Conservation (phyloP, 805 yeast species). For the Saccharomyces paradoxus region DNA sequence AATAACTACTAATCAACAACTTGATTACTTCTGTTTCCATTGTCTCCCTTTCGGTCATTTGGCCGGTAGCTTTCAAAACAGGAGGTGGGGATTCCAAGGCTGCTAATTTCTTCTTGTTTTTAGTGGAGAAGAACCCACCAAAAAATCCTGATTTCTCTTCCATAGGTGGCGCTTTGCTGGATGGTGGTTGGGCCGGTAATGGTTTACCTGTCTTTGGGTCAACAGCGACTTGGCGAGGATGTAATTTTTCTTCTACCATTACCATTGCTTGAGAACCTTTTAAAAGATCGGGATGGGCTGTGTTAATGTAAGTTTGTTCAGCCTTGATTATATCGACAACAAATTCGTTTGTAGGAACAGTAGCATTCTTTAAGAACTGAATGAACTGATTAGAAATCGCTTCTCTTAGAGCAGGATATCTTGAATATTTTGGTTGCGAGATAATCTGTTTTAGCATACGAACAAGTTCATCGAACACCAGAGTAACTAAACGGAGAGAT, state of each 20-base stretch:
- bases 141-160: conserved; percentile 70
- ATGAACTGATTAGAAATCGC: conserved; percentile 74
- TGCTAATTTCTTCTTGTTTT: conserved; percentile 88
- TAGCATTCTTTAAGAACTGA: conserved; percentile 67
- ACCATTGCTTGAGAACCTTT: conserved; percentile 94
- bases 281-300: conserved; percentile 94
- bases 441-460: conserved; percentile 81
- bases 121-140: conserved; percentile 88
- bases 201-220: conserved; percentile 91
- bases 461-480: conserved; percentile 90
- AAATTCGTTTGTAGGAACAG: conserved; percentile 78
- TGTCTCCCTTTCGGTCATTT: conserved; percentile 86
- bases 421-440: conserved; percentile 68
- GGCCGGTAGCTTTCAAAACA: conserved; percentile 84
- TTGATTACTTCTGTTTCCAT: conserved; percentile 97
- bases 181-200: conserved; percentile 36
- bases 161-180: conserved; percentile 24
- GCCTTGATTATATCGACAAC: conserved; percentile 75
- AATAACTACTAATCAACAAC: conserved; percentile 81
- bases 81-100: conserved; percentile 97
- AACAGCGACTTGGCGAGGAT: conserved; percentile 59
- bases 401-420: conserved; percentile 88
- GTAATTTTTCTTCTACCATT: conserved; percentile 79
- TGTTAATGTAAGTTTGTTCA: conserved; percentile 91
- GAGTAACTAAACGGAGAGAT: conserved; percentile 72